phyloP scores from a whole-genome alignment of 441 rosid genomes.

The Croton laevigatus region DNA sequence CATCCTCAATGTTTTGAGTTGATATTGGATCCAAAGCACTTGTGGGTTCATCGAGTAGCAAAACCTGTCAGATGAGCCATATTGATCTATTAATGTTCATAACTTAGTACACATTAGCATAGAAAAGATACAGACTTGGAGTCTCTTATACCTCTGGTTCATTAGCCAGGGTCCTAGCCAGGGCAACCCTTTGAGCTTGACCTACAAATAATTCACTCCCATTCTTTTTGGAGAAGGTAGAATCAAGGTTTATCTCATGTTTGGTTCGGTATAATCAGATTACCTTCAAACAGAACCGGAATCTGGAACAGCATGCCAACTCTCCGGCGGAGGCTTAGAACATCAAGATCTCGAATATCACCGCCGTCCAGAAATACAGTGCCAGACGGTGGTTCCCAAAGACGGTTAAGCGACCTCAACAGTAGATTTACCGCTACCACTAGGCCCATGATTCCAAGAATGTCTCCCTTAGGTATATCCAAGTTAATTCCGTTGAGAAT shows the following conservation, averaged over 20 bases:
- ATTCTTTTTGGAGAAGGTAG: constrained; percentile 49
- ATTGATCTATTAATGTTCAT: neutral
- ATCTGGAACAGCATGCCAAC: constrained; percentile 98
- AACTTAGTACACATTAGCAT: neutral
- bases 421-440: constrained; percentile 92
- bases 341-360: constrained; percentile 60
- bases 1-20: constrained; percentile 82
- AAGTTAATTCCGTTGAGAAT: constrained; percentile 51
- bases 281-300: constrained; percentile 78
- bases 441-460: constrained; percentile 86
- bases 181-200: constrained; percentile 90
- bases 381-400: constrained; percentile 77
- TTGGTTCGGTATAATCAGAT: no score
- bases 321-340: constrained; percentile 70
- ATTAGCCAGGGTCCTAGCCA: constrained; percentile 83
- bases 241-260: constrained; percentile 33
- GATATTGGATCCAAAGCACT: constrained; percentile 87
- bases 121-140: neutral
- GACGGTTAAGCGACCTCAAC: constrained; percentile 67
- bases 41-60: constrained; percentile 79
- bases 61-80: constrained; percentile 34
- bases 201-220: constrained; percentile 75
- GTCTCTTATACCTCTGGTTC: constrained; percentile 63
- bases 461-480: constrained; percentile 52
- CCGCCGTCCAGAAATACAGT: constrained; percentile 66